Percentiles rank a stretch among this genome's conserved stretches.
Conservation (phyloP, 768 basidiomycete genomes). For the Inosperma sp. region DNA sequence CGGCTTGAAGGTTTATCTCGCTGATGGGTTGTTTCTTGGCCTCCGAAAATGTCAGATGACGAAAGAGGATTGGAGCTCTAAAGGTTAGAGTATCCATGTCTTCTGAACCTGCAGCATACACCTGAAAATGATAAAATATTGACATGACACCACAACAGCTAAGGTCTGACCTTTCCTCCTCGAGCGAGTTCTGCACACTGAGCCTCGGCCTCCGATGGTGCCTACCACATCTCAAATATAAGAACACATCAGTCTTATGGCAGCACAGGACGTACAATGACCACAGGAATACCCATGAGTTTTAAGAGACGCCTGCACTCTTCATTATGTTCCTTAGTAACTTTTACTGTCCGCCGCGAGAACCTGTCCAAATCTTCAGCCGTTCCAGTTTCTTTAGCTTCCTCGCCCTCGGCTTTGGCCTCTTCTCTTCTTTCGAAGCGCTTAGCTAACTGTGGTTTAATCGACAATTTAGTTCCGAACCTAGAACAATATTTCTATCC, state of each 20-base stretch:
- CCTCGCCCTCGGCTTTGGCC: conserved; percentile 91
- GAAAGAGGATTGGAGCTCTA: conserved; percentile 82
- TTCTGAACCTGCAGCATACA: conserved; percentile 96
- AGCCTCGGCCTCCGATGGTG: conserved; percentile 97
- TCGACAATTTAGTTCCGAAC: not conserved
- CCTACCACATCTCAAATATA: conserved; percentile 42
- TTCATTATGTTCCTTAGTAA: conserved; percentile 93
- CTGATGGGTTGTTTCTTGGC: conserved; percentile 96
- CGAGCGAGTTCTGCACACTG: conserved; percentile 98
- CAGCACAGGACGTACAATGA: conserved; percentile 56
- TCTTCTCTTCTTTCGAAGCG: conserved; percentile 89
- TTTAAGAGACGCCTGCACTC: conserved; percentile 83
- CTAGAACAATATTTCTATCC: not conserved
- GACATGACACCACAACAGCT: not conserved
- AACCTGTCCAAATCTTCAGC: conserved; percentile 90
- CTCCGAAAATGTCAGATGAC: conserved; percentile 97
- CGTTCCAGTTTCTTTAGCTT: conserved; percentile 95
- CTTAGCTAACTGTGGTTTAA: conserved; percentile 71
- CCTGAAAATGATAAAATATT: conserved; percentile 40
- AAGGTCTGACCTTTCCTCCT: conserved; percentile 69
- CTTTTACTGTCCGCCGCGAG: conserved; percentile 86
- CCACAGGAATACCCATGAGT: conserved; percentile 96
- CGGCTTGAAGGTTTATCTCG: conserved; percentile 80
- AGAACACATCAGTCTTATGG: not conserved
- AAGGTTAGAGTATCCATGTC: conserved; percentile 99